These are phyloP conservation scores for Penicillium fimorum DNA, from an alignment of 495 filamentous ascomycete genomes.

Conservation along the genomic window DNA sequence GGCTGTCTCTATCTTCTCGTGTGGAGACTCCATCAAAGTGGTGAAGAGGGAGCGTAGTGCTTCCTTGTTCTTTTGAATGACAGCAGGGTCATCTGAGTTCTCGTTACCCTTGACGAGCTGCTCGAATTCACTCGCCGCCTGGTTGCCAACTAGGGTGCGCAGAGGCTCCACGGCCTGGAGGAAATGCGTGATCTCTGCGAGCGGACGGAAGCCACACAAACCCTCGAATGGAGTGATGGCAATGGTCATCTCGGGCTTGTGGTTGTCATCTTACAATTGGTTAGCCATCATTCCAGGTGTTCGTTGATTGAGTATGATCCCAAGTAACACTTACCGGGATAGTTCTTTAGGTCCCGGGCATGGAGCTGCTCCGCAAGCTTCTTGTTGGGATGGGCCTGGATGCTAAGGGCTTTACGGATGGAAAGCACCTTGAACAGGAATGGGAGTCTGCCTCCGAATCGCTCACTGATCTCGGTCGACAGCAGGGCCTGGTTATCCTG, in stretches of 20 bases:
- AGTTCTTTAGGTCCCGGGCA: slow-evolving; percentile 83
- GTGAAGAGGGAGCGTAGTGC: slow-evolving; percentile 72
- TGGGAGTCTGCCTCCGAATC: slow-evolving; percentile 77
- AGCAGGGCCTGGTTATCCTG: slow-evolving; percentile 84
- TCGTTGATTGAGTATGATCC: not conserved
- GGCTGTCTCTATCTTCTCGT: slow-evolving; percentile 61
- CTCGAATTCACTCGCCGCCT: slow-evolving; percentile 64
- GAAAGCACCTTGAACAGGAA: slow-evolving; percentile 98
- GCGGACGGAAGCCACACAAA: slow-evolving; percentile 89
- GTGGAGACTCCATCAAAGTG: slow-evolving; percentile 72
- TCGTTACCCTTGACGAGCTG: slow-evolving; percentile 64
- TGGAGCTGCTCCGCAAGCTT: slow-evolving; percentile 90
- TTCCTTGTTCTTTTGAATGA: slow-evolving; percentile 69
- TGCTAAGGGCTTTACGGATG: slow-evolving; percentile 89
- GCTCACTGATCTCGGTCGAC: slow-evolving; percentile 63
- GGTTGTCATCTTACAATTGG: slow-evolving; percentile 75
- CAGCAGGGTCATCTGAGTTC: slow-evolving; percentile 55
- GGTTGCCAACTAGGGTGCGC: slow-evolving; percentile 70
- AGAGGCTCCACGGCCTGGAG: slow-evolving; percentile 70
- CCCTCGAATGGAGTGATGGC: slow-evolving; percentile 95
- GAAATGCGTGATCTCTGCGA: slow-evolving; percentile 84
- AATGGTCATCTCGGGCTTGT: slow-evolving; percentile 99
- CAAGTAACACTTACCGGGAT: slow-evolving; percentile 59
- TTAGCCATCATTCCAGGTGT: not conserved
- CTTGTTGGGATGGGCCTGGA: slow-evolving; percentile 98